A percentile compares a stretch with the other conserved stretches of the same genome.
These are phyloP conservation scores for Cryptosporidium viatorum DNA, from an alignment of 169 alveolate species.

Conservation along the genomic window DNA sequence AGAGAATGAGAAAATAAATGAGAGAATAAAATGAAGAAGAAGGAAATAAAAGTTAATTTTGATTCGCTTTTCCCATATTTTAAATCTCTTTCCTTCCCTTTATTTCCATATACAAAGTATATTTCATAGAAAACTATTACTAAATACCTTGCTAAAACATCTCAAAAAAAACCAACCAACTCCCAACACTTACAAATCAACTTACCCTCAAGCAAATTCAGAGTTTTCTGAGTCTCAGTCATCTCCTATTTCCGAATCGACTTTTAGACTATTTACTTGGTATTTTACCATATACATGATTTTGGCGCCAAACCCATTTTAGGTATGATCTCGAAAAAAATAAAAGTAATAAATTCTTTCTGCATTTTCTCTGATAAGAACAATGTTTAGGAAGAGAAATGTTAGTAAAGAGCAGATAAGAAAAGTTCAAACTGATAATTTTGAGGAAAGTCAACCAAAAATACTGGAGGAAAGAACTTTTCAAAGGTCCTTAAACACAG, in stretches of 20 bases:
- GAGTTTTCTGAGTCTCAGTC: conserved; percentile 64
- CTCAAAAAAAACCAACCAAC: not conserved
- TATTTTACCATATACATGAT: not conserved
- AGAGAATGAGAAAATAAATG: no score
- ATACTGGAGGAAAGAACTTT: not conserved
- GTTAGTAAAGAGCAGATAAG: conserved; percentile 18
- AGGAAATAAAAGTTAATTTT: no score
- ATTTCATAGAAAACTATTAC: not conserved
- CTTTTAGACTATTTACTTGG: not conserved
- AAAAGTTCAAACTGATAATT: not conserved
- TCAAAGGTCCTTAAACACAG: conserved; percentile 17
- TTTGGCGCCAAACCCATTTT: conserved; percentile 13
- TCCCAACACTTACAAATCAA: not conserved
- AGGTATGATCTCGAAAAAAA: not conserved
- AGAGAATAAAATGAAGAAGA: no score
- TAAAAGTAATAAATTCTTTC: no score
- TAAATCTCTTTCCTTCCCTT: not conserved
- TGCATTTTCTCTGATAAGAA: not conserved
- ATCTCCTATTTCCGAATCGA: not conserved
- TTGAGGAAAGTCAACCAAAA: not conserved
- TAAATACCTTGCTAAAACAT: no score
- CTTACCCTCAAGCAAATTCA: conserved; percentile 56
- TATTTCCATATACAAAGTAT: not conserved
- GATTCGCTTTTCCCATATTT: no score
- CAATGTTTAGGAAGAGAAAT: conserved; percentile 52